These are phyloP conservation scores for Endotrypanum monterogeii DNA, from an alignment of 208 protist genomes.

Conservation along the genomic window DNA sequence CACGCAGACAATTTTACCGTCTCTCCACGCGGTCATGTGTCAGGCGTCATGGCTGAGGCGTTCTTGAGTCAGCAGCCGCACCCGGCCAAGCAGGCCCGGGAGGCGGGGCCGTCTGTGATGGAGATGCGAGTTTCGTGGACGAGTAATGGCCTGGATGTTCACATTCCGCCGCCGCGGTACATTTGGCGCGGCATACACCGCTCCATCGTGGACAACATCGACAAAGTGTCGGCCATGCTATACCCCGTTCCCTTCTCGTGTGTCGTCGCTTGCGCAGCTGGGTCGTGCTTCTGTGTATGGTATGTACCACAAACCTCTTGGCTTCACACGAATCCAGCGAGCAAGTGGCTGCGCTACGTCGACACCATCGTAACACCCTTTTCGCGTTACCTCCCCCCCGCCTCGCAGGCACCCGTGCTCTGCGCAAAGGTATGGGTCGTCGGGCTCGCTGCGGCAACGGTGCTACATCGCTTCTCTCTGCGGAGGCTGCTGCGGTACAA, in stretches of 20 bases:
- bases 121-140: conserved; percentile 49
- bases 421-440: conserved; percentile 42
- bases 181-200: conserved; percentile 43
- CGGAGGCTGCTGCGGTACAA: conserved; percentile 74
- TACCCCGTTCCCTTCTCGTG: conserved; percentile 62
- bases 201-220: conserved; percentile 45
- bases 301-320: conserved; percentile 34
- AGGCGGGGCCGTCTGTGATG: conserved; percentile 49
- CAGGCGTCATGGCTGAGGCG: conserved; percentile 58
- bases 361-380: conserved; percentile 52
- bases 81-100: conserved; percentile 32
- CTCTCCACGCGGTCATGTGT: neutral
- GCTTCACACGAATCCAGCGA: conserved; percentile 36
- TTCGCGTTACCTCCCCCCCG: conserved; percentile 32
- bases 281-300: conserved; percentile 49
- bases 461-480: conserved; percentile 68
- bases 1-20: neutral
- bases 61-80: conserved; percentile 51
- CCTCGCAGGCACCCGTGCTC: conserved; percentile 43
- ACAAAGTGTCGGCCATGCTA: conserved; percentile 62
- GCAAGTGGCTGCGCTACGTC: conserved; percentile 55
- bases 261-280: conserved; percentile 40
- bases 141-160: conserved; percentile 59
- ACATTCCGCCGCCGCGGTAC: conserved; percentile 69
- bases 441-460: conserved; percentile 39